These are phyloP conservation scores for Corrigiola litoralis DNA, from an alignment of 179 eudicot species.

Conservation along the genomic window DNA sequence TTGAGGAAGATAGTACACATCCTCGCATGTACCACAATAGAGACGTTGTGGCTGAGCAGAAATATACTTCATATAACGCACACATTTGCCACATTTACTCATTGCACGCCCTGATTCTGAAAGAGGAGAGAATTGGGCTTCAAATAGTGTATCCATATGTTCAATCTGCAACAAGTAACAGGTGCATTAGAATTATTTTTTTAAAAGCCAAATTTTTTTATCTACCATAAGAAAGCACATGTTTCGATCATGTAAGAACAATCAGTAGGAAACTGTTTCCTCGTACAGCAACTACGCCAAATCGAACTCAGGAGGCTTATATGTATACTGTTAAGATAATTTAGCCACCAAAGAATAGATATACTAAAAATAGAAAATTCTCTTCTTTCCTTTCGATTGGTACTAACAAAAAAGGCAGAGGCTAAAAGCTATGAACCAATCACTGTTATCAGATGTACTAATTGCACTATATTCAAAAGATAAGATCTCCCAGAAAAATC, in stretches of 20 bases:
- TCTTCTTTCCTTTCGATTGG: too few relatives aligned
- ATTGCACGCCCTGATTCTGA: constrained; percentile 82
- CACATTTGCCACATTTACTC: constrained; percentile 90
- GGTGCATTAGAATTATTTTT: neutral
- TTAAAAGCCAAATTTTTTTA: too few relatives aligned
- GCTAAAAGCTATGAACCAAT: neutral
- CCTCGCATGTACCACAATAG: constrained; percentile 83
- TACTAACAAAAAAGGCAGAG: neutral
- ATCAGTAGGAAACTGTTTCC: neutral
- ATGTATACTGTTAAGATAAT: too few relatives aligned
- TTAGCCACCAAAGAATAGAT: neutral
- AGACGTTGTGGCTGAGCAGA: constrained; percentile 74
- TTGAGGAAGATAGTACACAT: constrained; percentile 90
- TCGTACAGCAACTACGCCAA: neutral
- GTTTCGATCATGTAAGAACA: neutral
- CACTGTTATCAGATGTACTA: neutral
- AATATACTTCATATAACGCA: constrained; percentile 89
- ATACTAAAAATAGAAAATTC: neutral
- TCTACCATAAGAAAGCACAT: neutral
- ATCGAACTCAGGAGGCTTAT: too few relatives aligned
- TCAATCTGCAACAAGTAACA: constrained; percentile 63
- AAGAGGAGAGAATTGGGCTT: constrained; percentile 95
- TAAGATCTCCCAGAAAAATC: neutral
- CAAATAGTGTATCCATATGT: constrained; percentile 91
- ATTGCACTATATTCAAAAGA: neutral